A percentile compares a stretch with the other conserved stretches of the same genome.
These are phyloP conservation scores for Wickerhamiella australiensis DNA, from an alignment of 805 yeast genomes.

Conservation along the genomic window DNA sequence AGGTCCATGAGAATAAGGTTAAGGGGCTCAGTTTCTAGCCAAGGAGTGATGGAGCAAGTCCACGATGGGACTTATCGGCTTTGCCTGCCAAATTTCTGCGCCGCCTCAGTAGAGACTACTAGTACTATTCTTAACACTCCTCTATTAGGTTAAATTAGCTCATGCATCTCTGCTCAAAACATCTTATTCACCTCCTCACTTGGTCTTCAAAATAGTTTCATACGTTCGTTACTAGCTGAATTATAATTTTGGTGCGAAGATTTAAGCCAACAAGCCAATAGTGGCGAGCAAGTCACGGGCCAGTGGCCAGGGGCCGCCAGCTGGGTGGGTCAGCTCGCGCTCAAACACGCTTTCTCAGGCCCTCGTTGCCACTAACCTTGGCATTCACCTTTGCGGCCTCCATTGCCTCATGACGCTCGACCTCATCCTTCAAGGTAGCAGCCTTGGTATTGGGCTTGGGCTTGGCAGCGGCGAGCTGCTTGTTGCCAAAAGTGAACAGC, in stretches of 20 bases:
- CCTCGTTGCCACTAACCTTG: not conserved
- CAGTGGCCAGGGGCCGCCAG: too few species aligned
- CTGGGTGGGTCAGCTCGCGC: not conserved
- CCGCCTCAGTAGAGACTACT: too few species aligned
- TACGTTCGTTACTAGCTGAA: not conserved
- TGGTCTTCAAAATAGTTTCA: not conserved
- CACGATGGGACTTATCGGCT: too few species aligned
- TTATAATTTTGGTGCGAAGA: not conserved
- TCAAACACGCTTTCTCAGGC: not conserved
- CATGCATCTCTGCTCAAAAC: too few species aligned
- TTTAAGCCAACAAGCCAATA: too few species aligned
- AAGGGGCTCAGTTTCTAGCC: not conserved
- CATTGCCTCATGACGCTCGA: not conserved
- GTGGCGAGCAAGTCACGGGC: too few species aligned
- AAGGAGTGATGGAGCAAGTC: too few species aligned
- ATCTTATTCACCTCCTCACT: too few species aligned
- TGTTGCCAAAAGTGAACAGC: constrained; percentile 15
- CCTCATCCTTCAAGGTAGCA: not conserved
- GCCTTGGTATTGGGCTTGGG: constrained; percentile 9
- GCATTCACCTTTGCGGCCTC: not conserved
- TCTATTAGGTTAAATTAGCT: too few species aligned
- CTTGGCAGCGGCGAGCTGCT: constrained; percentile 13
- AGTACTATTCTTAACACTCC: too few species aligned
- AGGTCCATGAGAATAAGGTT: too few species aligned
- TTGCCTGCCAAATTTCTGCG: too few species aligned